phyloP scores from a whole-genome alignment of 2,329 filamentous ascomycete species.

The Talaromyces amestolkiae region DNA sequence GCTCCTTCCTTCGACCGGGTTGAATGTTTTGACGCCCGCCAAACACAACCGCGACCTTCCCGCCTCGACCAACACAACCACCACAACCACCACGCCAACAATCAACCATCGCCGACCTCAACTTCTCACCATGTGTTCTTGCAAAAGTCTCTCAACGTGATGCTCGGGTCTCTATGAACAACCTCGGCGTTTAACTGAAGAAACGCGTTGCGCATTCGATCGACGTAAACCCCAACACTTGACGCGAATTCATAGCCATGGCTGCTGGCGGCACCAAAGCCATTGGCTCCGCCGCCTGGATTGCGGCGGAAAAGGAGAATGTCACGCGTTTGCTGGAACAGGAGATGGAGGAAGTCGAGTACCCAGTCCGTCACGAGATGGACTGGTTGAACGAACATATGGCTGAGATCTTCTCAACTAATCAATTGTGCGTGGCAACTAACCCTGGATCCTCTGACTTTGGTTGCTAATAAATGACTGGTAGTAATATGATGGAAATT shows the following conservation, averaged over 20 bases:
- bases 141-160: not conserved
- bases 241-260: slow-evolving; percentile 28
- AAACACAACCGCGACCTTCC: slow-evolving; percentile 12
- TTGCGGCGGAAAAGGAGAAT: slow-evolving; percentile 77
- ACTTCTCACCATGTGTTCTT: slow-evolving; percentile 1
- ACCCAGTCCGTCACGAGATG: slow-evolving; percentile 86
- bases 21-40: slow-evolving; percentile 20
- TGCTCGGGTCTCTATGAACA: not conserved
- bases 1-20: not conserved
- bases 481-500: slow-evolving; percentile 85
- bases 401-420: slow-evolving; percentile 84
- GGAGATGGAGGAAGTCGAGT: slow-evolving; percentile 90
- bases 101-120: not conserved
- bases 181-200: not conserved
- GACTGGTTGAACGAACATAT: slow-evolving; percentile 99
- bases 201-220: not conserved
- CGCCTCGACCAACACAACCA: not conserved
- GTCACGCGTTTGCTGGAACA: slow-evolving; percentile 71
- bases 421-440: slow-evolving; percentile 70
- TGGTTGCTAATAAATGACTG: slow-evolving; percentile 30
- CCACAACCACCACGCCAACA: not conserved
- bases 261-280: slow-evolving; percentile 43
- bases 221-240: not conserved
- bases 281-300: slow-evolving; percentile 82
- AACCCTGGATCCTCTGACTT: slow-evolving; percentile 19